These are phyloP conservation scores for Kitagawia praeruptora DNA, from an alignment of 129 eudicot species.

Conservation along the genomic window DNA sequence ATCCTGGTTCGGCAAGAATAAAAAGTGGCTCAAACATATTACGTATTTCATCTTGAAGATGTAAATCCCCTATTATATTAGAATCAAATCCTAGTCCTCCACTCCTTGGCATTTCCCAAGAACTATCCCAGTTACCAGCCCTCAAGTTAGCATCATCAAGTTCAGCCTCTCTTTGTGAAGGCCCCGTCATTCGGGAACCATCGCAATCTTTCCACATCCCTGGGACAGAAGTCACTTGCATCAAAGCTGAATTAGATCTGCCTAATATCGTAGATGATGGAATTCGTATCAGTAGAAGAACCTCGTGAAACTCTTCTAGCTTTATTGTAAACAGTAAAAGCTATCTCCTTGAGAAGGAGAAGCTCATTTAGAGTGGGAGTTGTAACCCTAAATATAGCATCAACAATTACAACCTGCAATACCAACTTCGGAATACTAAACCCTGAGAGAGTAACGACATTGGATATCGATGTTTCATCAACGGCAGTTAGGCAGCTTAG, in stretches of 20 bases:
- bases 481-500: slow-evolving; percentile 74
- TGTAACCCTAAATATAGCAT: slow-evolving; percentile 93
- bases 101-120: slow-evolving; percentile 79
- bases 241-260: slow-evolving; percentile 59
- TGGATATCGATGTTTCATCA: slow-evolving; percentile 91
- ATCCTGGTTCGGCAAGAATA: slow-evolving; percentile 89
- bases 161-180: slow-evolving; percentile 66
- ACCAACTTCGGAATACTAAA: slow-evolving; percentile 82
- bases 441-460: slow-evolving; percentile 73
- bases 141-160: slow-evolving; percentile 71
- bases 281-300: slow-evolving; percentile 37
- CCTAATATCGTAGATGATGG: slow-evolving; percentile 44
- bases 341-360: slow-evolving; percentile 69
- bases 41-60: slow-evolving; percentile 56
- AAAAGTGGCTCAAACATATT: slow-evolving; percentile 95
- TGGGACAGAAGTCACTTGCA: slow-evolving; percentile 65
- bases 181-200: slow-evolving; percentile 55
- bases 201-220: slow-evolving; percentile 95
- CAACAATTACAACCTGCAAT: slow-evolving; percentile 75
- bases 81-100: slow-evolving; percentile 60
- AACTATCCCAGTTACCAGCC: slow-evolving; percentile 74
- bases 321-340: slow-evolving; percentile 95
- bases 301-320: slow-evolving; percentile 83
- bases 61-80: slow-evolving; percentile 44
- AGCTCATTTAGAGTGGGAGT: slow-evolving; percentile 73